These are phyloP conservation scores for Eremomyces bilateralis DNA, from an alignment of 495 filamentous ascomycete genomes.

Conservation along the genomic window DNA sequence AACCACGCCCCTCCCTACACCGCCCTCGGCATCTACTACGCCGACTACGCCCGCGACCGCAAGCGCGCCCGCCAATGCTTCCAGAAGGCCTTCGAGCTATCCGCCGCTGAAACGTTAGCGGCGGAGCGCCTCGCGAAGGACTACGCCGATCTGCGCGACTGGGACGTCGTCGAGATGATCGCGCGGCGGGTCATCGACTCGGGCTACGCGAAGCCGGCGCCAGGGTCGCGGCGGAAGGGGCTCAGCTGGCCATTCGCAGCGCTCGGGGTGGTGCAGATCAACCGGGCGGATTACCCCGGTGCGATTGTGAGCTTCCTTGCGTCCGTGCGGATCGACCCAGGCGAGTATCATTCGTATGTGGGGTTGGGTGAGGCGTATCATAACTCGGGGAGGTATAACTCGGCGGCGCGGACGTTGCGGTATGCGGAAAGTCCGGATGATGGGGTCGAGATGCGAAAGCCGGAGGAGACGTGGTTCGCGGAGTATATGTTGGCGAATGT, in stretches of 20 bases:
- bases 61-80: slow-evolving; percentile 74
- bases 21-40: slow-evolving; percentile 83
- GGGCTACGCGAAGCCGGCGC: slow-evolving; percentile 67
- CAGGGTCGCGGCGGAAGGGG: slow-evolving; percentile 74
- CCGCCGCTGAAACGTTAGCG: slow-evolving; percentile 63
- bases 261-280: slow-evolving; percentile 86
- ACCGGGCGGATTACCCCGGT: slow-evolving; percentile 73
- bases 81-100: slow-evolving; percentile 91
- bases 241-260: slow-evolving; percentile 96
- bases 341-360: slow-evolving; percentile 87
- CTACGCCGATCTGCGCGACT: slow-evolving; percentile 78
- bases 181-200: slow-evolving; percentile 83
- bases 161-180: slow-evolving; percentile 87
- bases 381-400: slow-evolving; percentile 76
- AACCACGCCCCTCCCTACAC: slow-evolving; percentile 88
- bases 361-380: slow-evolving; percentile 92
- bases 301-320: slow-evolving; percentile 81
- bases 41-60: slow-evolving; percentile 73
- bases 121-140: slow-evolving; percentile 66
- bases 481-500: slow-evolving; percentile 96
- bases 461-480: slow-evolving; percentile 65
- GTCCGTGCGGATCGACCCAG: slow-evolving; percentile 61
- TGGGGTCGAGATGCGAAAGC: slow-evolving; percentile 22
- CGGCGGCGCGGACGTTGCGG: slow-evolving; percentile 75
- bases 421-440: slow-evolving; percentile 53